Percentiles rank a stretch among this genome's conserved stretches.
Conservation (phyloP, 176 grass and related monocot genomes). For the Poa pratensis region DNA sequence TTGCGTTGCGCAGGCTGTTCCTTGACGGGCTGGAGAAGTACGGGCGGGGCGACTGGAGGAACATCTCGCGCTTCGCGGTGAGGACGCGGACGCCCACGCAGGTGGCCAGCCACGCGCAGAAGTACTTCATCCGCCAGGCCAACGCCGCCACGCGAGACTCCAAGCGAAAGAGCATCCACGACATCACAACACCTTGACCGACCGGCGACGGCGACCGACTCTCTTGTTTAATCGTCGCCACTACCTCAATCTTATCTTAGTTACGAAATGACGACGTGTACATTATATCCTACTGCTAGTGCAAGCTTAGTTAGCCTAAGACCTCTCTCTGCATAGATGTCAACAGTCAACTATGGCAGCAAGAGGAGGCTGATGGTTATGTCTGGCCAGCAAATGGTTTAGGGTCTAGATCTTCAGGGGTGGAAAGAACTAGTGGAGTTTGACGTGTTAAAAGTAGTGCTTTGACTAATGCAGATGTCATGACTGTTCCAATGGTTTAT, state of each 20-base stretch:
- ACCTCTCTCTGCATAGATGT: background rate
- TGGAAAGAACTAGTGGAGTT: background rate
- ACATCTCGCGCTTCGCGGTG: conserved; percentile 91
- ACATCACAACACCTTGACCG: conserved; percentile 72
- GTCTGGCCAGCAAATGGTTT: conserved; percentile 32
- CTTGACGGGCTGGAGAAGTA: conserved; percentile 81
- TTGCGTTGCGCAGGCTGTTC: conserved; percentile 61
- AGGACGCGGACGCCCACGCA: conserved; percentile 84
- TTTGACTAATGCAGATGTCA: conserved; percentile 26
- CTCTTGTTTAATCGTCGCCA: too few relatives aligned
- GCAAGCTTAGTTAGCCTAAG: background rate
- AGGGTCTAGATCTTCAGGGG: background rate
- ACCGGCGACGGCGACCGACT: too few relatives aligned
- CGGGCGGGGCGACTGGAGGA: conserved; percentile 90
- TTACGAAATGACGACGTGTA: conserved; percentile 22
- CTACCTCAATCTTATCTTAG: background rate
- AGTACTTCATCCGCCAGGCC: conserved; percentile 78
- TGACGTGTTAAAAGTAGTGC: conserved; percentile 26
- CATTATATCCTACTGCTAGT: conserved; percentile 14
- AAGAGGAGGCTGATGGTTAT: conserved; percentile 9
- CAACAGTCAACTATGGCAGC: background rate
- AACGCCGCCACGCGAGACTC: conserved; percentile 59
- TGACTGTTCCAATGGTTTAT: background rate
- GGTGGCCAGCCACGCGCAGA: conserved; percentile 98
- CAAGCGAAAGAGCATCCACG: conserved; percentile 97